Conservation (phyloP, 2,329 filamentous ascomycete species). For the Cryphonectria japonica region DNA sequence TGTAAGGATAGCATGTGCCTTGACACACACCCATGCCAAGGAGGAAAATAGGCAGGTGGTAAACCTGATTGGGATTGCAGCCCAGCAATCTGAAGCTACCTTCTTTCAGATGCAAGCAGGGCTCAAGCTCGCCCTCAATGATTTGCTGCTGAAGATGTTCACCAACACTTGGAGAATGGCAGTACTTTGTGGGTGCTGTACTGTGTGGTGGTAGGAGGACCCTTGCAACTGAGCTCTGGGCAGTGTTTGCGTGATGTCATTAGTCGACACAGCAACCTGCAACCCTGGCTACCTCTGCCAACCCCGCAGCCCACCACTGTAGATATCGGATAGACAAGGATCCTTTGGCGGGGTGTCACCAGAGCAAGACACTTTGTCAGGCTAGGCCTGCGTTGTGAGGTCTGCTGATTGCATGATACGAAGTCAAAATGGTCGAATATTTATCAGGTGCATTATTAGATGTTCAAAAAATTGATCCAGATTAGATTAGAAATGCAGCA, state of each 20-base stretch:
- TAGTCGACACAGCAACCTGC: conserved; percentile 6
- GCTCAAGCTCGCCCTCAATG: background rate
- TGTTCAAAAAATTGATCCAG: background rate
- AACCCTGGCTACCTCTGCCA: background rate
- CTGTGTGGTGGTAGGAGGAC: background rate
- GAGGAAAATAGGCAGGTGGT: background rate
- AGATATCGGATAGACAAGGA: conserved; percentile 9
- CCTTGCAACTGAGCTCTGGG: background rate
- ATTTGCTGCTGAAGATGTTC: background rate
- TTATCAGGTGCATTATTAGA: background rate
- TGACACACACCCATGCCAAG: background rate
- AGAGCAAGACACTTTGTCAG: background rate
- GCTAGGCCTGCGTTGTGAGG: background rate
- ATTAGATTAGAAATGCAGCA: background rate
- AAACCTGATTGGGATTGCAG: background rate
- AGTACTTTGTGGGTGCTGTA: background rate
- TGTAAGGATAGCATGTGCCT: background rate
- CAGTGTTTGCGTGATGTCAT: conserved; percentile 21
- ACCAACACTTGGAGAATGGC: background rate
- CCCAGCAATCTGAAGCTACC: background rate
- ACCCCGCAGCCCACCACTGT: conserved; percentile 6
- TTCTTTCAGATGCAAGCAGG: background rate
- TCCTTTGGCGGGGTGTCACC: conserved; percentile 7
- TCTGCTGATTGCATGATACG: background rate
- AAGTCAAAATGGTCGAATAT: background rate